A percentile compares a stretch with the other conserved stretches of the same genome.
phyloP scores from a whole-genome alignment of 805 yeast species.

The Maudiozyma serrabonitensis region DNA sequence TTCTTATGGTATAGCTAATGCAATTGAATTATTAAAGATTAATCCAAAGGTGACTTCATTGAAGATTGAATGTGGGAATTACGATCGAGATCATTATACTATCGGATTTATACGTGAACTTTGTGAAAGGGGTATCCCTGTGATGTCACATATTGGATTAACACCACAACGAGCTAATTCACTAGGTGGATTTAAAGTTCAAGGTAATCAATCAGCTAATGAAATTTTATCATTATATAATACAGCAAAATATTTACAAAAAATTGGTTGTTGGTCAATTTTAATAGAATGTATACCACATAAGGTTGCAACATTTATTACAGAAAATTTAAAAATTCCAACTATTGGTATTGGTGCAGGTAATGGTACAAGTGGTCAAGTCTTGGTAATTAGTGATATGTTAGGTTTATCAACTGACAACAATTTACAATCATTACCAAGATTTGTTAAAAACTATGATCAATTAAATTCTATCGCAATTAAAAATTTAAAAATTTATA shows the following conservation, averaged over 20 bases:
- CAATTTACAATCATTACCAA: conserved; percentile 43
- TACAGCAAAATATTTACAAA: conserved; percentile 61
- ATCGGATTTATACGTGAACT: conserved; percentile 46
- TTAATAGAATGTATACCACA: conserved; percentile 84
- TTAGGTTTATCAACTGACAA: conserved; percentile 47
- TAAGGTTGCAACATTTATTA: conserved; percentile 53
- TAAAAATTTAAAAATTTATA: conserved; percentile 44
- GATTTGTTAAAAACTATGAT: conserved; percentile 68
- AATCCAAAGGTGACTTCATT: conserved; percentile 21
- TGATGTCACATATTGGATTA: conserved; percentile 84
- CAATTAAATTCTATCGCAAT: conserved; percentile 41
- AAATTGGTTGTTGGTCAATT: conserved; percentile 66
- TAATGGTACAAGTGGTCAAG: conserved; percentile 73
- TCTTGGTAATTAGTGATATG: conserved; percentile 76
- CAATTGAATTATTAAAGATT: conserved; percentile 35
- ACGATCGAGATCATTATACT: conserved; percentile 34
- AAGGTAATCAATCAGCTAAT: conserved; percentile 48
- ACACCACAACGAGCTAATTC: conserved; percentile 81
- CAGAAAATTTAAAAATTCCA: conserved; percentile 54
- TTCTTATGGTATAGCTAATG: conserved; percentile 62
- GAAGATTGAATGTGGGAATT: conserved; percentile 71
- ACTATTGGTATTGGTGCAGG: conserved; percentile 98
- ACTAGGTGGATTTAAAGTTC: conserved; percentile 81
- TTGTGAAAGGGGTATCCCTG: conserved; percentile 69
- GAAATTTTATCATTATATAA: conserved; percentile 49